Evolutionary conservation across 371 early-diverging fungal genomes (phyloP), one percentile per base, ranked within the genome.

Genomic region (Dichotomocladium elegans): DNA sequence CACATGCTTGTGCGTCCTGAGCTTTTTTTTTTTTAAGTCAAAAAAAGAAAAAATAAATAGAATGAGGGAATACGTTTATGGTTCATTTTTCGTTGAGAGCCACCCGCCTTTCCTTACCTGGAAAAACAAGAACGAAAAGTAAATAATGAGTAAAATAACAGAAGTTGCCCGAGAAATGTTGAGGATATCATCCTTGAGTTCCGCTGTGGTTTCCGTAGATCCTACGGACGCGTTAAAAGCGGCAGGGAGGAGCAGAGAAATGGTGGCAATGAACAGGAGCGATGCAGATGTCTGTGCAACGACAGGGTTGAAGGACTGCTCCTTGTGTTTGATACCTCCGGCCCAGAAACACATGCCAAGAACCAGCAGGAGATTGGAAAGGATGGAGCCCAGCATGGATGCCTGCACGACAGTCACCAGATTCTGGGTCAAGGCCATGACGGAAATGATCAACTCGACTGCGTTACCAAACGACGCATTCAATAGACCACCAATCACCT

Each of bases 391-490:
- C 1, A 93, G 63, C 58, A 93, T 74, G n/a, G 92, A 89, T 0
- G 91, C 83, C 63, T 94, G 92, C 28, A 93, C 93, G 10, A 95
- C 91, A 3, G 68, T 59, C 3, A 93, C 71, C 44, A 92, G 69
- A 41, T 87, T 87, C 48, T 87, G 65, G 1, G 74, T 74, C 27
- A 95, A 68, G 0, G 95, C 91, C 50, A 94, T 65, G 37, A 94
- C 72, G n/a, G 84, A 82, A 37, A 92, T 74, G 41, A 91, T 81
- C 55, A 91, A 57, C 64, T 96, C 96, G 9, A 94, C 91, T 2
- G 91, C 90, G 53, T 93, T 67, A 62, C 94, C 82, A 77, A 92
- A 85, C 8, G 92, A 88, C 0, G 90, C 94, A 61, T 93, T 93
- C 25, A 94, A 61, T 15, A 94, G 73, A 12, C 89, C 94, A 41